phyloP scores from a whole-genome alignment of 2,329 filamentous ascomycete genomes.

The Paraphaeosphaeria minitans region DNA sequence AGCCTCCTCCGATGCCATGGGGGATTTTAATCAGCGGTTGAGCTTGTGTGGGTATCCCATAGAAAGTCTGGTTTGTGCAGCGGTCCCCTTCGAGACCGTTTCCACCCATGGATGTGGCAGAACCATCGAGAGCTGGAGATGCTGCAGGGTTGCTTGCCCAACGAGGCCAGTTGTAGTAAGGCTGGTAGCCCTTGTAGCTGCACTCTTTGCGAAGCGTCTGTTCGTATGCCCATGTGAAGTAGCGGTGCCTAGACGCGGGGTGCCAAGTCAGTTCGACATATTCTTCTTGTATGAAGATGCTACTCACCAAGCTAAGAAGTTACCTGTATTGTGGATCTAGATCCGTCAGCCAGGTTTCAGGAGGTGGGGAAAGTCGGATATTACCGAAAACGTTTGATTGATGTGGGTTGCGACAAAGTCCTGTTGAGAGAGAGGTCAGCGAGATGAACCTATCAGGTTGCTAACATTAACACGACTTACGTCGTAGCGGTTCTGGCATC shows the following conservation, averaged over 20 bases:
- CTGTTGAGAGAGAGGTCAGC: background rate
- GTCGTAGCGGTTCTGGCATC: conserved; percentile 36
- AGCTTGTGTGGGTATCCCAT: conserved; percentile 27
- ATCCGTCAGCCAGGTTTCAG: background rate
- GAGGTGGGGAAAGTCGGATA: conserved; percentile 4
- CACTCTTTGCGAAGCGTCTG: conserved; percentile 37
- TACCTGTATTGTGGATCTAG: conserved; percentile 35
- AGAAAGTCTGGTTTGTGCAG: conserved; percentile 19
- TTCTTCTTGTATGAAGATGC: background rate
- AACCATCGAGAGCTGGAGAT: conserved; percentile 61
- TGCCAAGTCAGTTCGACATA: background rate
- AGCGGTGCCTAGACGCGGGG: conserved; percentile 25
- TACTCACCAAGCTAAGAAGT: conserved; percentile 31
- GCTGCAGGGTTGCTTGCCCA: conserved; percentile 39
- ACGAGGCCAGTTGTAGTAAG: conserved; percentile 39
- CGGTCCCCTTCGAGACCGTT: conserved; percentile 46
- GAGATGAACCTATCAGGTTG: background rate
- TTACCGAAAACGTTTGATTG: conserved; percentile 31
- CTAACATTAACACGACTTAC: background rate
- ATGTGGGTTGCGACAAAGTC: conserved; percentile 41
- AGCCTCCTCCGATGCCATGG: conserved; percentile 60
- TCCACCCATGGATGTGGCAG: conserved; percentile 52
- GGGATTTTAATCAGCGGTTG: conserved; percentile 45
- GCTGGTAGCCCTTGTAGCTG: conserved; percentile 36
- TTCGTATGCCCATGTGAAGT: conserved; percentile 36